These are phyloP conservation scores for Trichoderma asperelloides DNA, from an alignment of 495 filamentous ascomycete genomes.

Conservation along the genomic window DNA sequence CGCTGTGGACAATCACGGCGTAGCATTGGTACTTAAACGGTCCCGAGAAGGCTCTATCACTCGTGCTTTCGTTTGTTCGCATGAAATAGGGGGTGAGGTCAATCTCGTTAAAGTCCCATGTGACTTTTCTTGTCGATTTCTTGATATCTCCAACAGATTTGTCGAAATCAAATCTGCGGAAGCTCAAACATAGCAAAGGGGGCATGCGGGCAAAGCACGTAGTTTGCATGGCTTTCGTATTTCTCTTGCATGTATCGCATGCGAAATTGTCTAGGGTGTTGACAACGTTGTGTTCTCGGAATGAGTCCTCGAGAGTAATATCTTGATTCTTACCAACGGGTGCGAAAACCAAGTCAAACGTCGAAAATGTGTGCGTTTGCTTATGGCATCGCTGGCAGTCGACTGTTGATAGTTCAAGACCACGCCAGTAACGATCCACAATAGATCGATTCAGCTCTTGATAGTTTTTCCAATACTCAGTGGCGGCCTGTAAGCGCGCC, in stretches of 20 bases:
- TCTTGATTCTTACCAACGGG: conserved; percentile 7
- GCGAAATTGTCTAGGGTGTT: conserved; percentile 14
- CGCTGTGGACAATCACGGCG: conserved; percentile 33
- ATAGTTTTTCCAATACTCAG: conserved; percentile 23
- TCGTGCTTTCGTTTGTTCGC: conserved; percentile 8
- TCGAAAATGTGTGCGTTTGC: conserved; percentile 18
- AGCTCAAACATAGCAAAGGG: conserved; percentile 23
- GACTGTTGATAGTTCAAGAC: conserved; percentile 21
- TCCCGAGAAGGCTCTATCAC: conserved; percentile 16
- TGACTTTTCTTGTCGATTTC: conserved; percentile 23
- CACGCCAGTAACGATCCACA: conserved; percentile 30
- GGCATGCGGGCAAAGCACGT: conserved; percentile 25
- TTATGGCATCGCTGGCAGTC: conserved; percentile 22
- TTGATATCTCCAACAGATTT: conserved; percentile 1
- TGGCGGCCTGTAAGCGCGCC: conserved; percentile 13
- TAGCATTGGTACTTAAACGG: conserved; percentile 35
- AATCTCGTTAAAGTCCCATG: conserved; percentile 27
- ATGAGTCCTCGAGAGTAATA: conserved; percentile 16
- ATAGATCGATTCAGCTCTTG: conserved; percentile 18
- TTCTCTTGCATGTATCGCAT: conserved; percentile 27
- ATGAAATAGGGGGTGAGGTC: conserved; percentile 27
- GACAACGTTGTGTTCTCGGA: conserved; percentile 13
- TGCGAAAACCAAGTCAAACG: conserved; percentile 13
- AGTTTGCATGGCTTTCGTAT: conserved; percentile 20
- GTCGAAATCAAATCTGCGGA: conserved; percentile 21